phyloP scores from a whole-genome alignment of 2,329 filamentous ascomycete species.

The Exophiala calicioides region DNA sequence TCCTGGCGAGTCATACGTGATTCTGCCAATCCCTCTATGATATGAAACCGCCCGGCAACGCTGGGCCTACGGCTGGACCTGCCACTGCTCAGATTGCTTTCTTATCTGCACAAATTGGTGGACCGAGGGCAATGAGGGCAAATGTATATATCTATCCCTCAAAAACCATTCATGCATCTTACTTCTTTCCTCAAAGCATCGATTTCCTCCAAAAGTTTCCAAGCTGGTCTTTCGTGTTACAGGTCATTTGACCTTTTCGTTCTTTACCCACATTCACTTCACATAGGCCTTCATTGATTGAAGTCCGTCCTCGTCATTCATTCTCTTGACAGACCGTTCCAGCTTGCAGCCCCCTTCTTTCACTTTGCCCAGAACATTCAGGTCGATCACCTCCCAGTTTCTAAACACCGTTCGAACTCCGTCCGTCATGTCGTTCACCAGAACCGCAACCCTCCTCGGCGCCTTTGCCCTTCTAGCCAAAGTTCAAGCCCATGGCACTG shows the following conservation, averaged over 20 bases:
- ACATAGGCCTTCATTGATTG: conserved; percentile 26
- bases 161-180: background rate
- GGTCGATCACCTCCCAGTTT: background rate
- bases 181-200: conserved; percentile 12
- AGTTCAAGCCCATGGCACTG: conserved; percentile 44
- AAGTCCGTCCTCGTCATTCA: conserved; percentile 16
- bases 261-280: conserved; percentile 24
- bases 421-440: conserved; percentile 19
- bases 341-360: conserved; percentile 2
- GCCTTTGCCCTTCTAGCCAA: conserved; percentile 38
- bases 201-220: conserved; percentile 10
- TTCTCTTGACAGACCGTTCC: conserved; percentile 11
- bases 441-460: conserved; percentile 15
- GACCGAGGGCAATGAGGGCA: background rate
- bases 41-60: too few relatives aligned
- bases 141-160: conserved; percentile 11
- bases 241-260: conserved; percentile 22
- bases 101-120: too few relatives aligned
- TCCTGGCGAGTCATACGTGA: conserved; percentile 8
- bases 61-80: background rate
- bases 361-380: background rate
- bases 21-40: too few relatives aligned
- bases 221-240: conserved; percentile 28
- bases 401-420: background rate
- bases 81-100: conserved; percentile 10